phyloP scores from a whole-genome alignment of 2,329 filamentous ascomycete genomes.

The Zymoseptoria pseudotritici region DNA sequence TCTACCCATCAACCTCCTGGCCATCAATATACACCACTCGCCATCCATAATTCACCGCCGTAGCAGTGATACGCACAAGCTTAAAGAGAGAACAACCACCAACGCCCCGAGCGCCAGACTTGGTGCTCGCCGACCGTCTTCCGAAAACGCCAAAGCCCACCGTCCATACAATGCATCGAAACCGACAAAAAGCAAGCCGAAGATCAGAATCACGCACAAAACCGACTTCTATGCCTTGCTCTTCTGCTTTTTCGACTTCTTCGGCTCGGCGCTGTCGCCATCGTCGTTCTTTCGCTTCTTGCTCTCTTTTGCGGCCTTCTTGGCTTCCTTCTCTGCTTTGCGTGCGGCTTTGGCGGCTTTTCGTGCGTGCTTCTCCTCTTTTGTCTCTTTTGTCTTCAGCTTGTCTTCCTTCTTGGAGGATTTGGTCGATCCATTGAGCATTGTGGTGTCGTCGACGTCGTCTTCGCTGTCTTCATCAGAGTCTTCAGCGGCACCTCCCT shows the following conservation, averaged over 20 bases:
- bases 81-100: not conserved
- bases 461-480: slow-evolving; percentile 36
- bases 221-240: slow-evolving; percentile 16
- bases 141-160: not conserved
- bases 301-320: slow-evolving; percentile 13
- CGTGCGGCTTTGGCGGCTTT: slow-evolving; percentile 26
- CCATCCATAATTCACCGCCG: not conserved
- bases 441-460: slow-evolving; percentile 19
- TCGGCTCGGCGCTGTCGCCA: slow-evolving; percentile 41
- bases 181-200: not conserved
- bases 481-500: slow-evolving; percentile 33
- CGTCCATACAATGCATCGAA: not conserved
- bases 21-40: not conserved
- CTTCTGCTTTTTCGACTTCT: slow-evolving; percentile 39
- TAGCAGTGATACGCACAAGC: not conserved
- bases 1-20: not conserved
- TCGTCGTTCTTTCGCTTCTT: slow-evolving; percentile 37
- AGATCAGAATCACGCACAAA: not conserved
- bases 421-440: slow-evolving; percentile 11
- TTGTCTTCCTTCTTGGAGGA: slow-evolving; percentile 19
- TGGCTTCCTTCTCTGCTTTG: slow-evolving; percentile 29
- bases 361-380: slow-evolving; percentile 20
- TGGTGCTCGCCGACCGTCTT: not conserved
- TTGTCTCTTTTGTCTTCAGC: slow-evolving; percentile 22
- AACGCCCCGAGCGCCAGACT: not conserved